Conservation (phyloP, 2,329 filamentous ascomycete species). For the Orbilia javanica region DNA sequence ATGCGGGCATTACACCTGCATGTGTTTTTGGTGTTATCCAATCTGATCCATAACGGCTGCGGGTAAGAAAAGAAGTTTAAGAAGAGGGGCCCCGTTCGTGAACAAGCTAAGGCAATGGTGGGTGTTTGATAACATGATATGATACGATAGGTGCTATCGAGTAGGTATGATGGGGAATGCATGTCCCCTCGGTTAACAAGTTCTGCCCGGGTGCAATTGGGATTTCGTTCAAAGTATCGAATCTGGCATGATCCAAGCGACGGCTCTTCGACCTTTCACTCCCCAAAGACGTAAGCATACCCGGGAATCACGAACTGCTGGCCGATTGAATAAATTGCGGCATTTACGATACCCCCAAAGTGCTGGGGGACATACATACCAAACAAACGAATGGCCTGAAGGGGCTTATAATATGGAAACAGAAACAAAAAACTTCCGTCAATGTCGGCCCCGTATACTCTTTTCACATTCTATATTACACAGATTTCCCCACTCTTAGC, state of each 20-base stretch:
- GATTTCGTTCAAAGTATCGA: conserved; percentile 42
- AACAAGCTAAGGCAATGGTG: not conserved
- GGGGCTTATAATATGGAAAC: conserved; percentile 15
- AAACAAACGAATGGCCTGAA: conserved; percentile 21
- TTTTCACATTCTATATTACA: conserved; percentile 21
- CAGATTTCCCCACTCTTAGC: conserved; percentile 13
- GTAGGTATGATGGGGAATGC: conserved; percentile 20
- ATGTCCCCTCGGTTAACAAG: conserved; percentile 56
- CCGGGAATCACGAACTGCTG: conserved; percentile 54
- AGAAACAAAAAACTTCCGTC: conserved; percentile 54
- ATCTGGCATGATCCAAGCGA: conserved; percentile 57
- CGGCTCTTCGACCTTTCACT: conserved; percentile 22
- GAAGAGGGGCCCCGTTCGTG: not conserved
- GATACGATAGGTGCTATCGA: conserved; percentile 13
- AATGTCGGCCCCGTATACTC: conserved; percentile 37
- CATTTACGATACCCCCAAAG: conserved; percentile 40
- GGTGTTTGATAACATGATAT: conserved; percentile 13
- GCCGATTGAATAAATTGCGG: conserved; percentile 50
- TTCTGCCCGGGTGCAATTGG: conserved; percentile 51
- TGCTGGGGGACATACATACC: conserved; percentile 6
- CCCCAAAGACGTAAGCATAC: conserved; percentile 54
- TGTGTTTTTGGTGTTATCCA: conserved; percentile 48
- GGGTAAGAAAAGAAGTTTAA: conserved; percentile 46
- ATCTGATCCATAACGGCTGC: conserved; percentile 55
- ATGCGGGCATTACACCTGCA: conserved; percentile 56